A percentile compares a stretch with the other conserved stretches of the same genome.
These are phyloP conservation scores for Exophiala viscosa DNA, from an alignment of 2,329 filamentous ascomycete genomes.

Conservation along the genomic window DNA sequence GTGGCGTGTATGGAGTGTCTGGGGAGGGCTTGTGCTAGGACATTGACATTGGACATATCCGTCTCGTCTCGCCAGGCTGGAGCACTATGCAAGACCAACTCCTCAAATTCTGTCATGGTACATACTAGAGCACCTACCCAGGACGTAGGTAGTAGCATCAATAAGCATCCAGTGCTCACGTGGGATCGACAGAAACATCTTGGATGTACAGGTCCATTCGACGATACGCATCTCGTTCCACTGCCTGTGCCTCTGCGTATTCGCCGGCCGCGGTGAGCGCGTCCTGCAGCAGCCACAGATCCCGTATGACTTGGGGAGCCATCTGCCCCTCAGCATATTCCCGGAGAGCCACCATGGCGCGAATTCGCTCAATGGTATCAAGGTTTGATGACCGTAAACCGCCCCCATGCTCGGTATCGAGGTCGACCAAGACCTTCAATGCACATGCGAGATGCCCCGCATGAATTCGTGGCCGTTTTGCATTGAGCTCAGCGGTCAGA, in stretches of 20 bases:
- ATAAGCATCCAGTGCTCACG: not conserved
- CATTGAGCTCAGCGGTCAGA: not conserved
- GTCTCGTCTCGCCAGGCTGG: too few species aligned
- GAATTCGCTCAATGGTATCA: slow-evolving; percentile 2
- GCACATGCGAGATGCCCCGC: slow-evolving; percentile 4
- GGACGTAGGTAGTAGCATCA: too few species aligned
- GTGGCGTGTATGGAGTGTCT: too few species aligned
- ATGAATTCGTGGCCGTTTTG: not conserved
- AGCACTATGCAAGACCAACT: too few species aligned
- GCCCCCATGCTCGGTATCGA: not conserved
- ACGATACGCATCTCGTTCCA: not conserved
- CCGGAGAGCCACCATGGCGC: slow-evolving; percentile 8
- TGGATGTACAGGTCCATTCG: slow-evolving; percentile 8
- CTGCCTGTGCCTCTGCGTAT: slow-evolving; percentile 5
- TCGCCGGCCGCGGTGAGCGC: not conserved
- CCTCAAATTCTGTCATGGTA: too few species aligned
- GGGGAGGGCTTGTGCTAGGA: too few species aligned
- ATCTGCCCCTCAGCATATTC: slow-evolving; percentile 5
- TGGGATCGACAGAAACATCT: slow-evolving; percentile 4
- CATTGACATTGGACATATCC: too few species aligned
- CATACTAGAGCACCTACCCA: too few species aligned
- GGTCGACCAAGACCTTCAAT: slow-evolving; percentile 6
- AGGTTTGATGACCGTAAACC: not conserved
- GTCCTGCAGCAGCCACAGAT: slow-evolving; percentile 9
- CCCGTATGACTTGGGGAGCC: slow-evolving; percentile 5